Conservation (phyloP, 2,329 filamentous ascomycete genomes). For the Hymenoscyphus fructigenus region DNA sequence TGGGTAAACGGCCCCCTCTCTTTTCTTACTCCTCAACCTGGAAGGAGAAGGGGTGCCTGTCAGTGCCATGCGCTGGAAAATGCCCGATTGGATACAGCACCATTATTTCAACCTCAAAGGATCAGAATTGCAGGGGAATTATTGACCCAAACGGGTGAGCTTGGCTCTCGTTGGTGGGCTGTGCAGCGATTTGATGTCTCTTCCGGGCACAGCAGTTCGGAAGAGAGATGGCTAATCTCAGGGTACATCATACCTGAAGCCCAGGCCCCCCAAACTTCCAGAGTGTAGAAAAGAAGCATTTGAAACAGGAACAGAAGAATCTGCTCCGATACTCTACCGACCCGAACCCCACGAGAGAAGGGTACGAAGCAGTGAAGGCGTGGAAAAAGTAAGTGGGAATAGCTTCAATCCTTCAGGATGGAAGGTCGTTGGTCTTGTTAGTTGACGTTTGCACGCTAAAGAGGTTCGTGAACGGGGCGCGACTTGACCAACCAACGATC, state of each 20-base stretch:
- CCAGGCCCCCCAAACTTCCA: background rate
- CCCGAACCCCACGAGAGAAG: background rate
- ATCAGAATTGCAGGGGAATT: background rate
- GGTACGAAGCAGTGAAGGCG: background rate
- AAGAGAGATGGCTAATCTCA: background rate
- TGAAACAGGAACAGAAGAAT: background rate
- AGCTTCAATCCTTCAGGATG: background rate
- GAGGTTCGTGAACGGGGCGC: background rate
- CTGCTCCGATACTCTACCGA: background rate
- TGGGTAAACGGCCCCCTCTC: background rate
- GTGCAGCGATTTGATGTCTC: background rate
- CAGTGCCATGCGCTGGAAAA: background rate
- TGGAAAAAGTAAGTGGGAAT: background rate
- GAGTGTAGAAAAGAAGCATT: background rate
- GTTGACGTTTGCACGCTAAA: background rate
- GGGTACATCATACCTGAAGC: constrained; percentile 2
- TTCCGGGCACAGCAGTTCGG: background rate
- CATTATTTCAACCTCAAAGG: background rate
- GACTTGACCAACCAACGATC: background rate
- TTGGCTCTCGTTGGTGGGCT: background rate
- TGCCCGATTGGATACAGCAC: background rate
- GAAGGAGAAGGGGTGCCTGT: background rate
- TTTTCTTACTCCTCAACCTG: background rate
- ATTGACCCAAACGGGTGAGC: background rate
- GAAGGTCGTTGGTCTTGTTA: background rate